Evolutionary conservation across 345 rosid genomes (phyloP), one percentile per base, ranked within the genome.

Genomic region (Eucalyptus marginata): DNA sequence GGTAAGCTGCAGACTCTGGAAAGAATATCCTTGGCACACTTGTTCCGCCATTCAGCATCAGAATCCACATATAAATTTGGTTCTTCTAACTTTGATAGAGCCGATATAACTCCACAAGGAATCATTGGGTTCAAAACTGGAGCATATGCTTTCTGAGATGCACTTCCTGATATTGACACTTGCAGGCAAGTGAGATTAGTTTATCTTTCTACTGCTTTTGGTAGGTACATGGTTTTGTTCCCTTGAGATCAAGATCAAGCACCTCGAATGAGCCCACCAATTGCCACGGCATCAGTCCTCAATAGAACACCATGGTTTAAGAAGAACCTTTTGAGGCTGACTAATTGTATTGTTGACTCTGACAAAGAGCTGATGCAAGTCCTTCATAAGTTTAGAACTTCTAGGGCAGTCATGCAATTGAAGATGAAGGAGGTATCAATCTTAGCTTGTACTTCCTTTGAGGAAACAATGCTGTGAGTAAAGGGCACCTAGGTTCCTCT

Each of bases 341-440:
- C 47, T 87, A 91, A 86, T 86, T 25, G 66, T 50, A 86, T 87
- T 43, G 88, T 88, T 51, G 92, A 89, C 7, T 88, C 80, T 25
- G 93, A 92, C 88, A 92, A 90, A 47, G 89, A 84, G 86, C 89
- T 92, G 68, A 90, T 87, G 49, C 86, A 62, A 88, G 93, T 92
- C 83, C 58, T 16, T 27, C 91, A 91, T 66, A 91, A 79, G 90
- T 91, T 87, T 11, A 91, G 86, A 7, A 85, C 87, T 62, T 91
- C 87, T 50, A 90, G 85, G 71, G 40, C 54, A 31, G 90, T 64
- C 91, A 91, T 91, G 52, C 68, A 58, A 27, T 51, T 58, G 31
- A 91, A 85, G 86, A 91, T 7, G 86, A 49, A 14, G 87, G 52
- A 50, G 94, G 90, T 33, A 90, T 85, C 29, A 10, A 51, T 51